A percentile compares a stretch with the other conserved stretches of the same genome.
phyloP scores from a whole-genome alignment of 2,329 filamentous ascomycete species.

The Trichoderma semiorbis region DNA sequence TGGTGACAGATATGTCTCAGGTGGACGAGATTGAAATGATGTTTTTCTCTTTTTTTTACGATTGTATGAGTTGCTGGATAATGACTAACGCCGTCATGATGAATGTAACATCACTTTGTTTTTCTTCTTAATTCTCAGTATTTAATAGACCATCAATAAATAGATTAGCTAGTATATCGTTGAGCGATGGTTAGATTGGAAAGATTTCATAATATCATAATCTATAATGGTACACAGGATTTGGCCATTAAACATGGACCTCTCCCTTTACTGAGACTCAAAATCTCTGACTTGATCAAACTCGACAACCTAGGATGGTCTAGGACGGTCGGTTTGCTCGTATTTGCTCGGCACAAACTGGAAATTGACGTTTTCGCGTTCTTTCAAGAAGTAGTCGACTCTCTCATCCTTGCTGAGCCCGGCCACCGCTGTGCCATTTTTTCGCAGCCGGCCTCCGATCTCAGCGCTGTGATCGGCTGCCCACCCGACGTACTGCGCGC shows the following conservation, averaged over 20 bases:
- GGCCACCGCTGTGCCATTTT: slow-evolving; percentile 50
- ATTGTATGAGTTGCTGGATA: neutral
- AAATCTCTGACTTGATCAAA: neutral
- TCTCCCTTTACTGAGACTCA: neutral
- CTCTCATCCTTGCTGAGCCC: slow-evolving; percentile 59
- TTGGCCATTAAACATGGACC: neutral
- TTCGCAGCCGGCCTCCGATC: slow-evolving; percentile 57
- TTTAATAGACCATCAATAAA: neutral
- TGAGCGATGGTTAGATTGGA: neutral
- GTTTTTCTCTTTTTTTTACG: neutral
- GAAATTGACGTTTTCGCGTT: slow-evolving; percentile 54
- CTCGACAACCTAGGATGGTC: neutral
- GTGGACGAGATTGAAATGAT: neutral
- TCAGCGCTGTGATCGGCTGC: slow-evolving; percentile 63
- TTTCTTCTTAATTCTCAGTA: neutral
- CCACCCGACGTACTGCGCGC: slow-evolving; percentile 61
- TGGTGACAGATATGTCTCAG: slow-evolving; percentile 2
- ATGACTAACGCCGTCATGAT: slow-evolving; percentile 16
- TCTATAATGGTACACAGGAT: slow-evolving; percentile 7
- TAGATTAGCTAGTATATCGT: neutral
- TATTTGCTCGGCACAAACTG: slow-evolving; percentile 33
- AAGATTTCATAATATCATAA: neutral
- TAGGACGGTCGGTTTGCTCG: slow-evolving; percentile 16
- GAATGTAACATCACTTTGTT: neutral
- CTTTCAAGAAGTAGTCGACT: slow-evolving; percentile 73